phyloP scores from a whole-genome alignment of 2,329 filamentous ascomycete species.

The Annulohypoxylon truncatum region DNA sequence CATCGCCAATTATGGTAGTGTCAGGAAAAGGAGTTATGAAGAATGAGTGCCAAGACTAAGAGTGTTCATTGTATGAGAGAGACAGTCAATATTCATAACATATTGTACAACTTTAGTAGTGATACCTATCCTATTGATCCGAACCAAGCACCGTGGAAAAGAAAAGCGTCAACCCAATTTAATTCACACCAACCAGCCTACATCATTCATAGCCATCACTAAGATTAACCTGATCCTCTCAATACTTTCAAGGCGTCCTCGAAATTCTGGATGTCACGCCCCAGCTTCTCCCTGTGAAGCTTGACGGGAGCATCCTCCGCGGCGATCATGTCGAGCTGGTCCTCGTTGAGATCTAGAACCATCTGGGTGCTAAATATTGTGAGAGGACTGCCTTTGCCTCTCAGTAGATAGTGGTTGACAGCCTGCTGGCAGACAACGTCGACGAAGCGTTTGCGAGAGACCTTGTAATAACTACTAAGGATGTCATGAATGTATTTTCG shows the following conservation, averaged over 20 bases:
- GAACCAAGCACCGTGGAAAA: neutral
- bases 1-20: neutral
- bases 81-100: neutral
- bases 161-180: neutral
- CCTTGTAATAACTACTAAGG: conserved; percentile 70
- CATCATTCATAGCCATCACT: neutral
- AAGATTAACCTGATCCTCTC: conserved; percentile 40
- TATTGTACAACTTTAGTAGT: neutral
- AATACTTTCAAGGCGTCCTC: conserved; percentile 51
- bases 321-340: conserved; percentile 66
- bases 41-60: neutral
- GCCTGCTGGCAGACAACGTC: conserved; percentile 72
- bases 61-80: neutral
- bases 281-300: conserved; percentile 57
- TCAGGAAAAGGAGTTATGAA: neutral
- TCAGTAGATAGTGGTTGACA: conserved; percentile 64
- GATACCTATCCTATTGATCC: neutral
- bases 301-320: conserved; percentile 63
- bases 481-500: conserved; percentile 69
- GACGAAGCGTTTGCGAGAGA: conserved; percentile 70
- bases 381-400: conserved; percentile 62
- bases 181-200: neutral
- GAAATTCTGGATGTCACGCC: conserved; percentile 59
- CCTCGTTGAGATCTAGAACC: conserved; percentile 59
- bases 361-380: conserved; percentile 63